Conservation (phyloP, 2,329 filamentous ascomycete genomes). For the Trichoderma semiorbis region DNA sequence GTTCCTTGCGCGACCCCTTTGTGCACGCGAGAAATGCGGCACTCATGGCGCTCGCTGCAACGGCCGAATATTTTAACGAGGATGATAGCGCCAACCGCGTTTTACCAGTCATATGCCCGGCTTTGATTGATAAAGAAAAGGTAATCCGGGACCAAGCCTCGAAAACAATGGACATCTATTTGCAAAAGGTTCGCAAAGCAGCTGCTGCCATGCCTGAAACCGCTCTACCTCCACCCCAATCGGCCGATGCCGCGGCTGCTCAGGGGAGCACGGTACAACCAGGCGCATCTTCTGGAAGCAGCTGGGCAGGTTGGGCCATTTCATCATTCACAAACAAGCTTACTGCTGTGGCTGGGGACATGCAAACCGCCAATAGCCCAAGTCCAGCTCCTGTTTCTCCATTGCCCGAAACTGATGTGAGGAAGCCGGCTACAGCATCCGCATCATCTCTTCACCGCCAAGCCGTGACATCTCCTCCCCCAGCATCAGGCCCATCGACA, state of each 20-base stretch:
- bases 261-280: constrained; percentile 77
- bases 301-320: constrained; percentile 95
- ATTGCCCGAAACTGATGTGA: constrained; percentile 38
- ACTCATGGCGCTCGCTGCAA: constrained; percentile 80
- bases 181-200: constrained; percentile 78
- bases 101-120: constrained; percentile 77
- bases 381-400: constrained; percentile 39
- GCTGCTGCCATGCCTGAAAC: constrained; percentile 76
- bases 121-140: constrained; percentile 92
- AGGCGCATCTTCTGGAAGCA: constrained; percentile 42
- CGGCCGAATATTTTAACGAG: constrained; percentile 79
- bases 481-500: constrained; percentile 47
- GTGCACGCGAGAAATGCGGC: constrained; percentile 90
- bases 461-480: constrained; percentile 51
- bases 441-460: constrained; percentile 60
- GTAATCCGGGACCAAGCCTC: constrained; percentile 86
- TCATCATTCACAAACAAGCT: constrained; percentile 97
- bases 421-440: constrained; percentile 44
- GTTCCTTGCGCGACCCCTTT: constrained; percentile 88
- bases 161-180: constrained; percentile 83
- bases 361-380: constrained; percentile 56
- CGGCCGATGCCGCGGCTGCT: constrained; percentile 53
- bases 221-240: constrained; percentile 62
- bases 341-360: constrained; percentile 79
- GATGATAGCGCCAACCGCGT: constrained; percentile 85